Evolutionary conservation across 257 asterid species (phyloP), one percentile per base, ranked within the genome.

Genomic region (Jacaranda mimosifolia): DNA sequence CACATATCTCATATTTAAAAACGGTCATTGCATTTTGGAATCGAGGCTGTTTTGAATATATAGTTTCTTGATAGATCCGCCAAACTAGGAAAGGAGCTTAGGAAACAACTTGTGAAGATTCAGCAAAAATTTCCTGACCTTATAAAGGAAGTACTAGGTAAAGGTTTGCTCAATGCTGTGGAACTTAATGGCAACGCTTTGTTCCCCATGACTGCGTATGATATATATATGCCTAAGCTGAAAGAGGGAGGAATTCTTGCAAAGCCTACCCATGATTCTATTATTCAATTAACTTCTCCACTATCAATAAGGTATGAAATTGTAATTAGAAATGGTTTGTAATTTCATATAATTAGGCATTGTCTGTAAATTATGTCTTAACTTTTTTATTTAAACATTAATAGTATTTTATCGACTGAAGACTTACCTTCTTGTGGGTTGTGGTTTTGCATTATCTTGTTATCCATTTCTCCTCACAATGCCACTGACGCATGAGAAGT

Each of bases 211-310:
- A 91, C 85, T 35, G 99, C 99, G 9, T 95, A 93, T 76, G 98
- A 91, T 68, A n/a, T n/a, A n/a, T n/a, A 80, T 95, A 80, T 95
- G 99, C 83, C 86, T 95, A 93, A 91, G 85, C 88, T 95, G 74
- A 95, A 95, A 84, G 97, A 90, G 76, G 80, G 98, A 81, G 98
- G 99, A 43, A 86, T 93, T 79, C 97, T 95, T 7, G 97, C 98
- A 42, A 95, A 93, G 82, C 97, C 98, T 9, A 93, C 98, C 15
- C 99, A 95, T 39, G 93, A 91, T 78, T 82, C 97, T 42, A 90
- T 90, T 55, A 86, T 95, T 72, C 93, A 97, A 26, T 77, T 93
- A 77, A 92, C 99, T 6, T 98, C 99, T 74, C 99, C 99, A 15
- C 86, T 94, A 10, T 86, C 94, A 52, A 91, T 94, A 77, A 91